Evolutionary conservation across 257 asterid species (phyloP).

Genomic region (Nicotiana benthamiana): DNA sequence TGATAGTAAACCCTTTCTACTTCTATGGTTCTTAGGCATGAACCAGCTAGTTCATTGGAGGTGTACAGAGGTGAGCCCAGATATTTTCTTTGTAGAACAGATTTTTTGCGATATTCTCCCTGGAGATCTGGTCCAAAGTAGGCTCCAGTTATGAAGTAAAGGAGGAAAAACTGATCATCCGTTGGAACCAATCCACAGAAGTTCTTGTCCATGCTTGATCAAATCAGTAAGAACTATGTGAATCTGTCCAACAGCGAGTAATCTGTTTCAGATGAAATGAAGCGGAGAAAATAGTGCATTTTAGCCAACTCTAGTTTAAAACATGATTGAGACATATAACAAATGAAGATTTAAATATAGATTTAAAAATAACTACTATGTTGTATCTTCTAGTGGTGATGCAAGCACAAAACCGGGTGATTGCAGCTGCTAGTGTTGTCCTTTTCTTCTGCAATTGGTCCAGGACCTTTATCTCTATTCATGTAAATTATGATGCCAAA

Average conservation of each 20-base stretch:
- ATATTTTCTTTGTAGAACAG: slow-evolving; percentile 41
- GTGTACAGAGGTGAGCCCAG: slow-evolving; percentile 35
- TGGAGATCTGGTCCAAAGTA: slow-evolving; percentile 62
- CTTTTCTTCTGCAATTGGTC: no score
- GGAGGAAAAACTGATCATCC: slow-evolving; percentile 55
- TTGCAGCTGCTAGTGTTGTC: background rate
- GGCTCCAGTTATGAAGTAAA: slow-evolving; percentile 46
- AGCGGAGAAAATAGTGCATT: background rate
- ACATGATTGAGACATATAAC: background rate
- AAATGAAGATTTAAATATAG: background rate
- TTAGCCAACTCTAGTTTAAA: background rate
- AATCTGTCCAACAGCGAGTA: background rate
- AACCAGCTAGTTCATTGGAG: slow-evolving; percentile 33
- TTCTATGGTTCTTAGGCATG: slow-evolving; percentile 25
- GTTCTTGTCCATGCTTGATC: slow-evolving; percentile 30
- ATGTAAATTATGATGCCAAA: background rate
- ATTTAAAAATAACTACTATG: background rate
- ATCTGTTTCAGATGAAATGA: background rate
- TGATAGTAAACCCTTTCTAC: slow-evolving; percentile 55
- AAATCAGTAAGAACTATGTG: background rate
- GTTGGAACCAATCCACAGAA: slow-evolving; percentile 23
- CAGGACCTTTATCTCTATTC: background rate
- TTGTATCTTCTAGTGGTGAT: background rate
- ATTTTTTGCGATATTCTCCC: slow-evolving; percentile 25
- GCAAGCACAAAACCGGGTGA: background rate